Conservation (phyloP, 106 monocot species). For the Allium fistulosum region DNA sequence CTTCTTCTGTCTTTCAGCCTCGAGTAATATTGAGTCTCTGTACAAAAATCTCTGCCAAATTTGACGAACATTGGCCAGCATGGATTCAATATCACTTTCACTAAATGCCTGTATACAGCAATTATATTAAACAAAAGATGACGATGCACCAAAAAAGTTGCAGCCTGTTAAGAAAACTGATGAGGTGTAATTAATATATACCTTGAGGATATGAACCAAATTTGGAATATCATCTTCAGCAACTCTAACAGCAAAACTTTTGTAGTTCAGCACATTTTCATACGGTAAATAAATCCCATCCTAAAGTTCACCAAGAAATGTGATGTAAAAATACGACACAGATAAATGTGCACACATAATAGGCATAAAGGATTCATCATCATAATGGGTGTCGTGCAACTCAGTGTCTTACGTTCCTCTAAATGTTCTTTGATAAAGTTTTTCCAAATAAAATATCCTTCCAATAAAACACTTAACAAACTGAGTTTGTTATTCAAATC, state of each 20-base stretch:
- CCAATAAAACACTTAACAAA: too few species aligned
- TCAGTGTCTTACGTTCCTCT: neutral
- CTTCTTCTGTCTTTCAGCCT: conserved; percentile 57
- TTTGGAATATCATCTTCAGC: conserved; percentile 77
- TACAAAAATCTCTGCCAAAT: conserved; percentile 76
- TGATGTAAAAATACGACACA: neutral
- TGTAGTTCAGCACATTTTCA: conserved; percentile 81
- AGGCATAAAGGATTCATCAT: neutral
- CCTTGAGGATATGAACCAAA: conserved; percentile 65
- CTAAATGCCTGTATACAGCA: conserved; percentile 38
- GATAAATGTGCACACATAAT: neutral
- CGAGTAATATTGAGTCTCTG: conserved; percentile 60
- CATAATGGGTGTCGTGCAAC: too few species aligned
- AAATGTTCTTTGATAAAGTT: neutral
- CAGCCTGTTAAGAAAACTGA: neutral
- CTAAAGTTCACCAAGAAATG: conserved; percentile 23
- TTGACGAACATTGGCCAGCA: conserved; percentile 61
- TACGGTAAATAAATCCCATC: conserved; percentile 94
- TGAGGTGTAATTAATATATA: conserved; percentile 11
- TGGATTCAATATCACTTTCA: conserved; percentile 42
- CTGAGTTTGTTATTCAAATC: too few species aligned
- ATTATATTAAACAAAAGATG: neutral
- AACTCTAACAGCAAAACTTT: conserved; percentile 77
- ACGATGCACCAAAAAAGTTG: neutral
- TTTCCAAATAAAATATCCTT: too few species aligned